Base-by-base conservation (phyloP, 164 flowering plant genomes). In the Platanus orientalis region DNA sequence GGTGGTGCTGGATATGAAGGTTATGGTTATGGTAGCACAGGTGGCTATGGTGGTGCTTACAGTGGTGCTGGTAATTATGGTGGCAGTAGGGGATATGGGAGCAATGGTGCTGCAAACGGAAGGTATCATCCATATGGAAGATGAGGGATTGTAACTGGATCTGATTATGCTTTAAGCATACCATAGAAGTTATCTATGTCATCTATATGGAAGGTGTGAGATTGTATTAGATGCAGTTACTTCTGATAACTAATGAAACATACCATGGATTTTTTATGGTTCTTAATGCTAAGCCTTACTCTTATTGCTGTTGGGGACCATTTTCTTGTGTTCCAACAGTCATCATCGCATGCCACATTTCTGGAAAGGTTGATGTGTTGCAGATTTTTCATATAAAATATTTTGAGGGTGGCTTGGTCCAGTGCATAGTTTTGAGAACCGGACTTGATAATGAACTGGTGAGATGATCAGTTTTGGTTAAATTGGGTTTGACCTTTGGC, bases 51-150 rank as follows among this genome's bases (percentile, higher is more conserved):
- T 23, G 69, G 58, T n/a, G n/a, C n/a, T 13, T 52, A 58, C 36
- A 64, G 69, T 47, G 66, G 67, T 45, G 60, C 55, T 49, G 72
- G 62, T 42, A 65, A 75, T 19, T 42, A 54, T 51, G 79, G 74
- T 34, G 61, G 67, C 42, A 72, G n/a, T n/a, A n/a, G 63, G 23
- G 80, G 76, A 28, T 73, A 71, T 65, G 81, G 69, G 27, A 64
- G 72, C 47, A 68, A 66, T 39, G 61, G 68, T 67, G 58, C 76
- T 10, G 62, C 30, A 57, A 50, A 59, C 19, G 74, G 71, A 58
- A 75, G 83, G 67, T 78, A 71, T 68, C 83, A 82, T 71, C 86
- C 86, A 32, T 82, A 82, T 62, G 66, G 63, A 56, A 71, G 69
- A 26, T 60, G 44, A 63, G 50, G 25, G 47, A 49, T n/a, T 23